Percentiles rank a stretch among this genome's conserved stretches.
Conservation (phyloP, 306 rosid species). For the Begonia peltatifolia region DNA sequence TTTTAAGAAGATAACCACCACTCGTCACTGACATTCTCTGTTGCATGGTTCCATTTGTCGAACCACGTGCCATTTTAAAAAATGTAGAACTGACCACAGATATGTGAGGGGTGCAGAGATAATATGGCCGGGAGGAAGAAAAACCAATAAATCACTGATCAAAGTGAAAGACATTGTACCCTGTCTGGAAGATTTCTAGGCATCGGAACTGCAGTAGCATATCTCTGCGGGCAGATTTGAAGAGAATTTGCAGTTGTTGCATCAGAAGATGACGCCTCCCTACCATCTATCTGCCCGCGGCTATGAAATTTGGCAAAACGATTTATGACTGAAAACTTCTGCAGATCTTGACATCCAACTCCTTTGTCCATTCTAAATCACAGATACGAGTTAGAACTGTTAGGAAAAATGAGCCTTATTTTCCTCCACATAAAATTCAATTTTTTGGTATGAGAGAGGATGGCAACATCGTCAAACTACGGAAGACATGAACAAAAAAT, state of each 20-base stretch:
- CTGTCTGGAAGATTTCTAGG: constrained; percentile 96
- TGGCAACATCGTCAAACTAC: no score
- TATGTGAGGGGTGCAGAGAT: constrained; percentile 37
- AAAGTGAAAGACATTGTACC: constrained; percentile 99
- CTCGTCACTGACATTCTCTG: constrained; percentile 61
- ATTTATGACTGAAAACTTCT: constrained; percentile 86
- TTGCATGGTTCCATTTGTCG: constrained; percentile 43
- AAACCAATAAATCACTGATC: constrained; percentile 79
- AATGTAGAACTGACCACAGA: constrained; percentile 41
- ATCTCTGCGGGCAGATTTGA: constrained; percentile 53
- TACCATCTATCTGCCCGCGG: constrained; percentile 63
- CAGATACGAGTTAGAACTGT: no score
- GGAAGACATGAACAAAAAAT: no score
- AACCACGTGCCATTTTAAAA: constrained; percentile 31
- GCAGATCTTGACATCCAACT: constrained; percentile 81
- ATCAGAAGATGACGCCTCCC: constrained; percentile 53
- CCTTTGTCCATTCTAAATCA: constrained; percentile 65
- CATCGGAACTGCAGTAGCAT: constrained; percentile 68
- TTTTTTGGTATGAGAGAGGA: no score
- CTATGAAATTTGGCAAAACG: constrained; percentile 91
- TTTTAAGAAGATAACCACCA: constrained; percentile 42
- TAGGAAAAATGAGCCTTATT: no score
- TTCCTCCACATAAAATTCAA: no score
- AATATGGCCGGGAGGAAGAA: constrained; percentile 50
- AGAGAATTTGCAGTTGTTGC: constrained; percentile 33